These are phyloP conservation scores for Tylopilus microsporus DNA, from an alignment of 1,284 basidiomycete genomes.

Conservation along the genomic window DNA sequence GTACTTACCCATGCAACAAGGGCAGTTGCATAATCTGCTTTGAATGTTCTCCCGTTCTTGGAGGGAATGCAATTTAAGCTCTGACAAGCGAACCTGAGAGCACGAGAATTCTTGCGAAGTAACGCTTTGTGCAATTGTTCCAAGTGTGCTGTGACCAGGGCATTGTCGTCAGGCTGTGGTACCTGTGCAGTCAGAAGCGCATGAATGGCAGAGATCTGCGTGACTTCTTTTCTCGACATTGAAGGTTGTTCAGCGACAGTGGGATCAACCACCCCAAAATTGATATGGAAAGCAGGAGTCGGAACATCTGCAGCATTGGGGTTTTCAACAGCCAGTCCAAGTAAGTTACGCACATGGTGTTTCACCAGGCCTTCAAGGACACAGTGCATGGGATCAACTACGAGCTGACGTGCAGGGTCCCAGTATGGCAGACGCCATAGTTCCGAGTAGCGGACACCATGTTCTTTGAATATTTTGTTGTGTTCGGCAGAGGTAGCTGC, in stretches of 20 bases:
- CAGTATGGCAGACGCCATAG: background rate
- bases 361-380: background rate
- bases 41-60: background rate
- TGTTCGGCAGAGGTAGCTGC: background rate
- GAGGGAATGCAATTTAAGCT: background rate
- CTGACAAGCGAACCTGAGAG: background rate
- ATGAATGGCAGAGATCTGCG: too few relatives aligned
- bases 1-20: background rate
- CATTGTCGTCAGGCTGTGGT: too few relatives aligned
- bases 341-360: background rate
- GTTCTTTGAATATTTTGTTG: background rate
- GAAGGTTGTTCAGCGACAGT: too few relatives aligned
- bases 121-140: too few relatives aligned
- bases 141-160: too few relatives aligned
- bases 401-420: background rate
- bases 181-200: too few relatives aligned
- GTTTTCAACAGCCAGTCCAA: background rate
- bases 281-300: background rate
- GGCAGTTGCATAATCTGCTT: background rate
- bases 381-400: background rate
- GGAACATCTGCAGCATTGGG: background rate
- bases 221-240: too few relatives aligned
- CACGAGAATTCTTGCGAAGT: background rate
- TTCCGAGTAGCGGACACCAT: background rate
- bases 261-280: background rate